Conservation (phyloP, 257 asterid species). For the Capsicum rhomboideum region DNA sequence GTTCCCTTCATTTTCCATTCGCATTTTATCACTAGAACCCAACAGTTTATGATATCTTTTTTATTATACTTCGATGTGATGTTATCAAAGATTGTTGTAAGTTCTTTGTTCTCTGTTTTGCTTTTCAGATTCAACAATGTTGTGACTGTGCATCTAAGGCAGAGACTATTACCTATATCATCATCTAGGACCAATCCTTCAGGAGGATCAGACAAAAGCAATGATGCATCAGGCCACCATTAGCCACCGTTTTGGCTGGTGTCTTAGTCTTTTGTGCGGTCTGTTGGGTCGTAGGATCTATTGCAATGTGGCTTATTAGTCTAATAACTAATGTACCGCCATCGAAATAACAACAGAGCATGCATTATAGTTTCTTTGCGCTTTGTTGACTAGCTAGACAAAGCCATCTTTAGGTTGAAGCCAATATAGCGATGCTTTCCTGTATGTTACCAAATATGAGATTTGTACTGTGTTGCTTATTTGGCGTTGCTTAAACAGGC, state of each 20-base stretch:
- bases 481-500: background rate
- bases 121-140: slow-evolving; percentile 33
- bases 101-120: background rate
- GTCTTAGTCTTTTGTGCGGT: slow-evolving; percentile 34
- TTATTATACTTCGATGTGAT: background rate
- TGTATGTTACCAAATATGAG: background rate
- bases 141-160: slow-evolving; percentile 13
- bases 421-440: background rate
- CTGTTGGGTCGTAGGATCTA: slow-evolving; percentile 46
- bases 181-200: slow-evolving; percentile 43
- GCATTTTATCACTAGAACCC: no score
- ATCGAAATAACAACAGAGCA: background rate
- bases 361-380: background rate
- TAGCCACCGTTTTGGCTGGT: slow-evolving; percentile 78
- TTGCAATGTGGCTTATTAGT: slow-evolving; percentile 45
- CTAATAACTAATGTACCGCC: slow-evolving; percentile 18
- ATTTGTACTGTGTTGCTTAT: background rate
- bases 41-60: background rate
- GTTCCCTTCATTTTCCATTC: no score
- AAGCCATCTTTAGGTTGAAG: background rate
- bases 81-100: background rate
- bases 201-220: slow-evolving; percentile 25
- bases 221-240: slow-evolving; percentile 40
- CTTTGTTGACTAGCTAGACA: background rate
- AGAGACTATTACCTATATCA: slow-evolving; percentile 15